Percentiles rank a stretch among this genome's conserved stretches.
Evolutionary conservation across 1,139 yeast species (phyloP).

Genomic region (Arxiozyma heterogenica): DNA sequence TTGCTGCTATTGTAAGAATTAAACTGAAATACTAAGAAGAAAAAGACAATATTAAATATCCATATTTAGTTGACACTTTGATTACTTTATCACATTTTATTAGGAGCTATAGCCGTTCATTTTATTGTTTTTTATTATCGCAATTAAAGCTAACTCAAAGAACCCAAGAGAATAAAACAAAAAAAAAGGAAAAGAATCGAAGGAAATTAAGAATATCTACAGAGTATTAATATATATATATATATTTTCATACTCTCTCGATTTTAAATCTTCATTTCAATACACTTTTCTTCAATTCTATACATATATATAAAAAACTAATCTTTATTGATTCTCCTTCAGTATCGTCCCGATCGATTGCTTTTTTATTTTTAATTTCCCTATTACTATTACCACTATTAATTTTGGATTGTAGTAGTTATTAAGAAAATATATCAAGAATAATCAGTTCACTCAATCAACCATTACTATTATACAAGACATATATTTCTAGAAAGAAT

Average conservation of each 20-base stretch:
- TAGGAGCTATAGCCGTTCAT: no score
- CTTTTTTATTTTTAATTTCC: background rate
- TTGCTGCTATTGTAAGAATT: background rate
- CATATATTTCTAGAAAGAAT: no score
- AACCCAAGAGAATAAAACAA: no score
- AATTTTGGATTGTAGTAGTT: background rate
- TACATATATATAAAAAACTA: background rate
- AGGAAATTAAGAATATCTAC: no score
- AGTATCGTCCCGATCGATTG: background rate
- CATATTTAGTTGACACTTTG: no score
- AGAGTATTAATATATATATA: no score
- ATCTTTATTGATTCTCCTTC: background rate
- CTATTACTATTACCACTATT: background rate
- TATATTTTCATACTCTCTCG: background rate
- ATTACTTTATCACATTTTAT: no score
- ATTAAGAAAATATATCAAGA: background rate
- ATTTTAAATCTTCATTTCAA: background rate
- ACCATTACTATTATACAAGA: background rate
- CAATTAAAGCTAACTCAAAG: no score
- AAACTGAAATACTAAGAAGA: background rate
- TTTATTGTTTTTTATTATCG: no score
- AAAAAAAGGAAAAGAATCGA: no score
- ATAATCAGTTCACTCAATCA: background rate
- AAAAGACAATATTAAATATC: no score
- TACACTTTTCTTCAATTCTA: background rate